Conservation (phyloP, 495 filamentous ascomycete genomes). For the Talaromyces stipitatus region DNA sequence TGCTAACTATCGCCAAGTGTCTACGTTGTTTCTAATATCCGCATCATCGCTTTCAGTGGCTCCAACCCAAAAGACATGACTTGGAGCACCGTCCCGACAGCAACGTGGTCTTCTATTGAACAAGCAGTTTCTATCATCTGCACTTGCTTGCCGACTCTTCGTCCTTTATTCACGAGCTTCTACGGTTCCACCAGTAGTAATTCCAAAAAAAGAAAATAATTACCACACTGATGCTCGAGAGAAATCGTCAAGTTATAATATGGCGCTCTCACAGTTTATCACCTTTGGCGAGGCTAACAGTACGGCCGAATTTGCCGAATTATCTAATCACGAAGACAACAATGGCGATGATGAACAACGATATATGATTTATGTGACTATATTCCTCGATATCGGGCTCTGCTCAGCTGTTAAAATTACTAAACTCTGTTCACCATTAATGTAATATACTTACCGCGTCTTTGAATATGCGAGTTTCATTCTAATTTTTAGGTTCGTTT, state of each 20-base stretch:
- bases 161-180: conserved; percentile 16
- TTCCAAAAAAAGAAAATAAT: background rate
- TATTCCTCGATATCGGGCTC: too few species aligned
- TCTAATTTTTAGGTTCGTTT: too few species aligned
- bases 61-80: conserved; percentile 14
- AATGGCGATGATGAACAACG: background rate
- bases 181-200: background rate
- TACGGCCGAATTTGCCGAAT: background rate
- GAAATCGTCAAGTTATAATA: background rate
- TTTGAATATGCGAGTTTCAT: too few species aligned
- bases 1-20: conserved; percentile 11
- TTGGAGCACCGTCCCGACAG: conserved; percentile 17
- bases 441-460: too few species aligned
- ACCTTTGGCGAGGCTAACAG: background rate
- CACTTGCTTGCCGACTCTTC: conserved; percentile 39
- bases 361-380: too few species aligned
- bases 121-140: conserved; percentile 43
- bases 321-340: background rate
- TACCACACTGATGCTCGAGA: background rate
- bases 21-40: conserved; percentile 17
- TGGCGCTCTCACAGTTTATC: background rate
- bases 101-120: conserved; percentile 46
- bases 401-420: too few species aligned
- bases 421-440: too few species aligned
- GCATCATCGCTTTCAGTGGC: conserved; percentile 11